These are phyloP conservation scores for Alloteropsis semialata DNA, from an alignment of 176 grass and related monocot species.

Conservation along the genomic window DNA sequence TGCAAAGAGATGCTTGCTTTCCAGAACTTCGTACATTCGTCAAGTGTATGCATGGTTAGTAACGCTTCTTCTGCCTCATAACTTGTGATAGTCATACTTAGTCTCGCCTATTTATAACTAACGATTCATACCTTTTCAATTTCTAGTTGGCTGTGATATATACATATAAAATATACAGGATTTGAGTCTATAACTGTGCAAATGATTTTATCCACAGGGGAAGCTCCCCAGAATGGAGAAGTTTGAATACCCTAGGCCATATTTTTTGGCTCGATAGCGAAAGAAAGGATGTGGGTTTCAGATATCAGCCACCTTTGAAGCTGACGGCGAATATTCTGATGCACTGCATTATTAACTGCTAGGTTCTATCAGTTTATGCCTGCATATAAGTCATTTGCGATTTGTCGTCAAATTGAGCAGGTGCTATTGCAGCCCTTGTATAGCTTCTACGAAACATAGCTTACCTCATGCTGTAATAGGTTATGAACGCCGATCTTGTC, in stretches of 20 bases:
- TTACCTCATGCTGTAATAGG: not conserved
- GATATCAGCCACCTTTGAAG: not conserved
- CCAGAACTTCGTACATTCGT: slow-evolving; percentile 62
- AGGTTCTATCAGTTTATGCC: not conserved
- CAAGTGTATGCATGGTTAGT: slow-evolving; percentile 86
- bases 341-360: not conserved
- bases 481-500: not conserved
- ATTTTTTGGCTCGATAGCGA: not conserved
- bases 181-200: not conserved
- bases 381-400: not conserved
- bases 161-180: not conserved
- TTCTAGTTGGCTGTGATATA: not conserved
- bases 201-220: slow-evolving; percentile 22
- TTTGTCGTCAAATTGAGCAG: not conserved
- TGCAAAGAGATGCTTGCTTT: slow-evolving; percentile 47
- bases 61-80: not conserved
- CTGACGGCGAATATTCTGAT: not conserved
- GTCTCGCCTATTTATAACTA: not conserved
- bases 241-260: slow-evolving; percentile 4
- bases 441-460: not conserved
- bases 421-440: not conserved
- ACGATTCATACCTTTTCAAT: not conserved
- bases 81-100: not conserved
- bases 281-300: not conserved
- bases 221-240: slow-evolving; percentile 31